Percentiles rank a stretch among this genome's conserved stretches.
Evolutionary conservation across 73 alveolate genomes (phyloP).

Genomic region (Paramecium octaurelia): DNA sequence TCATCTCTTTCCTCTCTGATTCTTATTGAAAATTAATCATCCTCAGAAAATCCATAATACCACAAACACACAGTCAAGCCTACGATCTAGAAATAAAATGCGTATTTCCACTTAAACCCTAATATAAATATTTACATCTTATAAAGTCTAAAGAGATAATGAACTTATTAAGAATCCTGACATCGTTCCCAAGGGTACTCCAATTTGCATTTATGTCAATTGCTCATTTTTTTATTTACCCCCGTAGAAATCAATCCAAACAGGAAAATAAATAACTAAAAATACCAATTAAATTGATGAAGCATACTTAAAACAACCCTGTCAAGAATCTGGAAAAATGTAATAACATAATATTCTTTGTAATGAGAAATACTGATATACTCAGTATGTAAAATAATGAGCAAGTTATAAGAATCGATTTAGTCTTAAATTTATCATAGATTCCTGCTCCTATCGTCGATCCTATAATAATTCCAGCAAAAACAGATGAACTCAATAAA

Average conservation of each 20-base stretch:
- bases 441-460: constrained; percentile 34
- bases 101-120: constrained; percentile 38
- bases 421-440: constrained; percentile 23
- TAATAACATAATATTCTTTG: constrained; percentile 46
- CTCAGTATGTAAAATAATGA: neutral
- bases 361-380: constrained; percentile 58
- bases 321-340: constrained; percentile 66
- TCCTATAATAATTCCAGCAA: constrained; percentile 57
- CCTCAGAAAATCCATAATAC: neutral
- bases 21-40: neutral
- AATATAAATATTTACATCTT: neutral
- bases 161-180: constrained; percentile 32
- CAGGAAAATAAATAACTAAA: constrained; percentile 76
- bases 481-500: constrained; percentile 50
- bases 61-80: neutral
- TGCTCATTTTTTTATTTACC: constrained; percentile 28
- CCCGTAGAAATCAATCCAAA: constrained; percentile 73
- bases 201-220: constrained; percentile 25
- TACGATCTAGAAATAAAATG: constrained; percentile 15
- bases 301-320: constrained; percentile 72
- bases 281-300: constrained; percentile 44
- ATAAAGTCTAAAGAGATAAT: neutral
- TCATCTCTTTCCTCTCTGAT: neutral
- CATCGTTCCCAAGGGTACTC: constrained; percentile 51
- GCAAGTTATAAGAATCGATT: neutral